A percentile compares a stretch with the other conserved stretches of the same genome.
phyloP scores from a whole-genome alignment of 2,329 filamentous ascomycete species.

The Hyphodiscus sp. region DNA sequence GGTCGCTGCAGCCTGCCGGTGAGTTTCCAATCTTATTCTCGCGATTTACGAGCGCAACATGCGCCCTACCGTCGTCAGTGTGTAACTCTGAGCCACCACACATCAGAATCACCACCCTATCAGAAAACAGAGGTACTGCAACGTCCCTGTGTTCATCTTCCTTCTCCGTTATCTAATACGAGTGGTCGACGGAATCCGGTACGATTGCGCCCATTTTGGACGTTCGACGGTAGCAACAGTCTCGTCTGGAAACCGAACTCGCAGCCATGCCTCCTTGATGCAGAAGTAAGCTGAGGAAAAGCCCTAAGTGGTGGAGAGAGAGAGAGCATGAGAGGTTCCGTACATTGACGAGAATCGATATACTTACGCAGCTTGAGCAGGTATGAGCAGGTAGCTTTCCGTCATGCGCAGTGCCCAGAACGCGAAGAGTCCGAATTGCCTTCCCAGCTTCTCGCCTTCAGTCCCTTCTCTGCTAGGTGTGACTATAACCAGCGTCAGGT shows the following conservation, averaged over 20 bases:
- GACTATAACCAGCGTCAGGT: slow-evolving; percentile 5
- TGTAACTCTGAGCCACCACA: slow-evolving; percentile 19
- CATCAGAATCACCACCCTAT: not conserved
- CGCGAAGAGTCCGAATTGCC: slow-evolving; percentile 8
- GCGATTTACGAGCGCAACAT: slow-evolving; percentile 16
- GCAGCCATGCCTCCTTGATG: not conserved
- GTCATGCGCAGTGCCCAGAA: slow-evolving; percentile 20
- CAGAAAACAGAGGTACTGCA: slow-evolving; percentile 1
- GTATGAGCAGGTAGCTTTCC: slow-evolving; percentile 15
- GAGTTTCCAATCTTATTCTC: slow-evolving; percentile 12
- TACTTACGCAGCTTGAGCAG: slow-evolving; percentile 1
- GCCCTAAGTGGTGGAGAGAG: not conserved
- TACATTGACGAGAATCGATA: not conserved
- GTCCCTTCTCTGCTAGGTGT: not conserved
- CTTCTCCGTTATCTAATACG: slow-evolving; percentile 12
- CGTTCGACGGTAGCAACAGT: slow-evolving; percentile 4
- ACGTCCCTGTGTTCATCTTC: slow-evolving; percentile 9
- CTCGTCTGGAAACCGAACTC: slow-evolving; percentile 1
- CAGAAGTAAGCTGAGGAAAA: not conserved
- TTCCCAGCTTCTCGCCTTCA: not conserved
- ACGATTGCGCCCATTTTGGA: slow-evolving; percentile 13
- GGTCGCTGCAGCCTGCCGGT: slow-evolving; percentile 15
- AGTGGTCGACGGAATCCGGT: not conserved
- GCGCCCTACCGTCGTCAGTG: slow-evolving; percentile 18
- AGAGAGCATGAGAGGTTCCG: not conserved